Conservation (phyloP, 148 eudicot species). For the Mesembryanthemum crystallinum region DNA sequence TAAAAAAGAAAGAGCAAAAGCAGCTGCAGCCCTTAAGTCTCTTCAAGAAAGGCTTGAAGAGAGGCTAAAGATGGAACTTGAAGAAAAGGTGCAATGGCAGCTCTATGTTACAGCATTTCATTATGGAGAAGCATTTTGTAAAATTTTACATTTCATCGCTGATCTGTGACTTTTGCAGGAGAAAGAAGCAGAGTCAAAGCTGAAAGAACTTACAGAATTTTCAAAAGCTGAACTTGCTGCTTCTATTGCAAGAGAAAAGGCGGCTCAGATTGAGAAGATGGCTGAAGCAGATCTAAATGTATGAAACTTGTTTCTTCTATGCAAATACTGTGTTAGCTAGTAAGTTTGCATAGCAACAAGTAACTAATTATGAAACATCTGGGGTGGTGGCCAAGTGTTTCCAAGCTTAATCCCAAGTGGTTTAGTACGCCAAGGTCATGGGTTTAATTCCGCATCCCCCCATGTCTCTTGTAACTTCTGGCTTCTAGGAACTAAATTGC, state of each 20-base stretch:
- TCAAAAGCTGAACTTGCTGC: conserved; percentile 88
- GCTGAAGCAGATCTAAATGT: conserved; percentile 90
- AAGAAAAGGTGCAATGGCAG: conserved; percentile 59
- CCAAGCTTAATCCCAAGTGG: no score
- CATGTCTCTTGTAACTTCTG: no score
- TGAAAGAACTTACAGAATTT: conserved; percentile 63
- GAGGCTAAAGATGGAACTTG: conserved; percentile 65
- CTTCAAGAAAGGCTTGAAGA: conserved; percentile 82
- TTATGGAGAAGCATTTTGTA: conserved; percentile 1
- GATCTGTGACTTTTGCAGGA: conserved; percentile 49
- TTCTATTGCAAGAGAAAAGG: conserved; percentile 86
- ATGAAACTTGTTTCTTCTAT: conserved; percentile 28
- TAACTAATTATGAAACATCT: neutral
- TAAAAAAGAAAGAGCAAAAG: conserved; percentile 72
- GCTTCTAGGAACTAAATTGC: no score
- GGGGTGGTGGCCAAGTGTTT: no score
- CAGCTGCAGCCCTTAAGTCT: conserved; percentile 81
- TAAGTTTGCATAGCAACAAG: neutral
- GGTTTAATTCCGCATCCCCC: no score
- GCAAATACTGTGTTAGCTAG: neutral
- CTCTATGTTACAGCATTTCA: conserved; percentile 8
- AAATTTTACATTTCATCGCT: conserved; percentile 17
- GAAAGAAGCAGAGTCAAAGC: conserved; percentile 51
- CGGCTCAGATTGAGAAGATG: conserved; percentile 86
- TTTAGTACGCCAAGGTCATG: no score